Base-by-base conservation (phyloP, 208 protist species). In the Leishmania mexicana region DNA sequence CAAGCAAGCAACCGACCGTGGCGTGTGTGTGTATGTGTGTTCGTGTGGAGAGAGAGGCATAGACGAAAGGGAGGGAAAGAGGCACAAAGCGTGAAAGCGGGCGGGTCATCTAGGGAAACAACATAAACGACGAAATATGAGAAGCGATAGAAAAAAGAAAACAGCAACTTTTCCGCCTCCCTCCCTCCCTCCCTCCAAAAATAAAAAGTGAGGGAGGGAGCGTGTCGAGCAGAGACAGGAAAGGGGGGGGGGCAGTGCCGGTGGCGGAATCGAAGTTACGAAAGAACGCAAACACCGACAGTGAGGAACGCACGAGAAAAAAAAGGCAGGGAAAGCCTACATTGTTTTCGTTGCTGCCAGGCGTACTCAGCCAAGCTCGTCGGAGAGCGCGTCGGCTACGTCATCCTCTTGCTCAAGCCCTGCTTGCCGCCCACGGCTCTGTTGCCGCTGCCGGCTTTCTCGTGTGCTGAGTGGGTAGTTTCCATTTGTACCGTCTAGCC, bases 301-400 rank as follows among this genome's bases (percentile, higher is more conserved):
- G 62, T 2, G 28, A 40, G 1, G 31, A 17, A 11, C 4, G 31
- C 31, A 68, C 5, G 31, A 19, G 11, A 40, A 49, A n/a, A n/a
- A 17, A 51, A 31, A 21, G 73, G 15, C 53, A 78, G 19, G 74
- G n/a, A 78, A 78, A 4, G 6, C 13, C 70, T 13, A 51, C 71
- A 49, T 60, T 51, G 7, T n/a, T 51, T 58, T 77, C 58, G 21
- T 35, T 74, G 47, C 11, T 74, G 40, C 70, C 70, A 74, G 10
- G 62, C 24, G 38, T 54, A 35, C n/a, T 74, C 70, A 84, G 51
- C 60, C 78, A 35, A 81, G 70, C 51, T 68, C 83, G 54, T 83
- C 85, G 2, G 83, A 91, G 21, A 89, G 73, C 53, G 87, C 85
- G 10, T 92, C 90, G 3, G 80, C 83, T 10, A 82, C 82, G 42